Base-by-base conservation (phyloP, 192 early-diverging fungal species). In the Mycoemilia scoparia region DNA sequence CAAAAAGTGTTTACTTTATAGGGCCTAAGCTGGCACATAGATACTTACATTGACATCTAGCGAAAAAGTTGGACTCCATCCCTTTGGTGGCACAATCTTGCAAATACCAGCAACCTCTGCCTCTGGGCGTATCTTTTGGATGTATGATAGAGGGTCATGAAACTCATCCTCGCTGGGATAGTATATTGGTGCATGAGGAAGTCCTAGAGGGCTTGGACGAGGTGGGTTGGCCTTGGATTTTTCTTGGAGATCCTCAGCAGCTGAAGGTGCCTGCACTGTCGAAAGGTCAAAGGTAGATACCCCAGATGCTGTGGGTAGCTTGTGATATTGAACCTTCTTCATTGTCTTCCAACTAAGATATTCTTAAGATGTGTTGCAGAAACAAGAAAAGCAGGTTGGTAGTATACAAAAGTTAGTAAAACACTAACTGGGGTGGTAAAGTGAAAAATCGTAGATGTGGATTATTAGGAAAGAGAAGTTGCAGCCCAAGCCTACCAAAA, bases 11-110 rank as follows among this genome's bases (percentile, higher is more conserved):
- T 34, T 24, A 44, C 15, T 24, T 15, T 14, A 21, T 4, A 1
- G n/a, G 11, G 28, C 5, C 3, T 24, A 9, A 36, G 9, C 21
- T n/a, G 12, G 7, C 21, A 9, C 23, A 38, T 9, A 37, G 16
- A 19, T 15, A 26, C 43, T 18, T 61, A 54, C 58, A 51, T 54
- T 51, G 30, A 82, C 77, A 43, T 91, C 81, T 27, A 96, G 45
- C n/a, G 77, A 57, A 64, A 87, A 90, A 6, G 76, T 64, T 35
- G 88, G 87, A 17, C 64, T 71, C 80, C 87, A 96, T 5, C 68
- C 70, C 22, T 46, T 50, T 9, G 92, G 92, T 31, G 92, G 92
- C 19, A 96, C 69, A 43, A 96, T 82, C 52, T 96, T 96, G 54
- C 79, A 74, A 32, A 92, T 74, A 4, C 92, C 87, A n/a, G 71